A percentile compares a stretch with the other conserved stretches of the same genome.
Conservation (phyloP, 768 basidiomycete species). For the Phlebiopsis flavidoalba region DNA sequence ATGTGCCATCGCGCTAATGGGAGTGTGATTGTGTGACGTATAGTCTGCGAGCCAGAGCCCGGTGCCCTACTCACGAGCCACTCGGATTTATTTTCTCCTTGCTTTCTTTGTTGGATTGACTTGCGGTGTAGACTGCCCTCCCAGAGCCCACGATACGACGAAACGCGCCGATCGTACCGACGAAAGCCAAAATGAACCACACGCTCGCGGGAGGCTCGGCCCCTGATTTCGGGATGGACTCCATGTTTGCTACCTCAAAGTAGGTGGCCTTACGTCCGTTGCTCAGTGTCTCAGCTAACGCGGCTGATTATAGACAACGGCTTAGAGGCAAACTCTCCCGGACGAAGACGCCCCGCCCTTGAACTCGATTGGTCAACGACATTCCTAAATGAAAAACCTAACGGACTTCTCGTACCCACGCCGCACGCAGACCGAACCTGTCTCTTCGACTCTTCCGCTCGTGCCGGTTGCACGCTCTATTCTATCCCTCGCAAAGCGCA, state of each 20-base stretch:
- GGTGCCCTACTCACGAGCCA: no score
- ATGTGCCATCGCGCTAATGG: neutral
- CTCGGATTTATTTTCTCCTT: neutral
- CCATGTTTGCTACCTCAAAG: conserved; percentile 78
- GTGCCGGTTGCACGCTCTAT: conserved; percentile 24
- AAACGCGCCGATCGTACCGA: conserved; percentile 70
- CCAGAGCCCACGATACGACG: conserved; percentile 58
- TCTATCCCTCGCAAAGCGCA: conserved; percentile 16
- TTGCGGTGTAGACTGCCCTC: conserved; percentile 36
- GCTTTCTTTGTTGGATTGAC: neutral
- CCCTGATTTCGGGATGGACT: conserved; percentile 76
- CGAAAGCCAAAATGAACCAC: conserved; percentile 78
- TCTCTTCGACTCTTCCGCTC: conserved; percentile 36
- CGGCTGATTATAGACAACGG: conserved; percentile 27
- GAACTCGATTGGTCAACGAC: conserved; percentile 68
- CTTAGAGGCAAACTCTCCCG: conserved; percentile 56
- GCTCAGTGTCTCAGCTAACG: conserved; percentile 8
- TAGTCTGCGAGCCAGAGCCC: conserved; percentile 63
- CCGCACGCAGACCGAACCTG: conserved; percentile 25
- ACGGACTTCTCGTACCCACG: conserved; percentile 34
- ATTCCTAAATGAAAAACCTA: conserved; percentile 58
- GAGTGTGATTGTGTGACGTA: neutral
- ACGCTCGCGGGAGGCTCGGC: conserved; percentile 57
- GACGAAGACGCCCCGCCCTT: conserved; percentile 83
- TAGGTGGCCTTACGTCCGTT: conserved; percentile 20